A percentile compares a stretch with the other conserved stretches of the same genome.
Evolutionary conservation across 345 rosid species (phyloP).

Genomic region (Eucalyptus fibrosa): DNA sequence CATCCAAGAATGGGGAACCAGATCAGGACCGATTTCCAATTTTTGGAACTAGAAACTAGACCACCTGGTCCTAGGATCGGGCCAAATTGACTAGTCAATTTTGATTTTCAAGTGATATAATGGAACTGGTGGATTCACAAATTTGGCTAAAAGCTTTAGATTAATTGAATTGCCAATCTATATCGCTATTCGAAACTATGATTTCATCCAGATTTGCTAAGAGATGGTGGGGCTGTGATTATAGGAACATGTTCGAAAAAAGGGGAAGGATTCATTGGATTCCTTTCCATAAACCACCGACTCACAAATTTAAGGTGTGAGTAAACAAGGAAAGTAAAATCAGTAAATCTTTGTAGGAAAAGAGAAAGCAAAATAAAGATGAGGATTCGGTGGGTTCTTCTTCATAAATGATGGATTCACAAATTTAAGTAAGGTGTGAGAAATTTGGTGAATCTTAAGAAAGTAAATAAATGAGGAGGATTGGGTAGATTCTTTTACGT

Average conservation of each 20-base stretch:
- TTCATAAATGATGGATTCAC: background rate
- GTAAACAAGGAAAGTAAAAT: background rate
- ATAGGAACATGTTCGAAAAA: background rate
- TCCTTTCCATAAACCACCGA: background rate
- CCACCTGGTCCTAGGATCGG: background rate
- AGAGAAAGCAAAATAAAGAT: background rate
- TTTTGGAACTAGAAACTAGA: background rate
- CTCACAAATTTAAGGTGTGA: background rate
- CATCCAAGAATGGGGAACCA: background rate
- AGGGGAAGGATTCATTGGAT: background rate
- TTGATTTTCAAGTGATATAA: background rate
- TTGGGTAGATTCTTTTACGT: background rate
- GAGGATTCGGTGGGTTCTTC: background rate
- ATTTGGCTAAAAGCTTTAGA: background rate
- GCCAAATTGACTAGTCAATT: background rate
- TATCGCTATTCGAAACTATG: fast-evolving
- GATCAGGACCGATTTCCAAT: fast-evolving
- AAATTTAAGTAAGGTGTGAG: background rate
- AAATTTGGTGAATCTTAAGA: no score
- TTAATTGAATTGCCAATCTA: background rate
- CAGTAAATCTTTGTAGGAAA: background rate
- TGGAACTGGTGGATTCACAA: background rate
- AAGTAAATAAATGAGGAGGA: background rate
- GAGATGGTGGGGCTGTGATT: background rate
- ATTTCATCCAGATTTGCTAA: background rate